These are phyloP conservation scores for Talaromyces stipitatus DNA, from an alignment of 495 filamentous ascomycete genomes.

Conservation along the genomic window DNA sequence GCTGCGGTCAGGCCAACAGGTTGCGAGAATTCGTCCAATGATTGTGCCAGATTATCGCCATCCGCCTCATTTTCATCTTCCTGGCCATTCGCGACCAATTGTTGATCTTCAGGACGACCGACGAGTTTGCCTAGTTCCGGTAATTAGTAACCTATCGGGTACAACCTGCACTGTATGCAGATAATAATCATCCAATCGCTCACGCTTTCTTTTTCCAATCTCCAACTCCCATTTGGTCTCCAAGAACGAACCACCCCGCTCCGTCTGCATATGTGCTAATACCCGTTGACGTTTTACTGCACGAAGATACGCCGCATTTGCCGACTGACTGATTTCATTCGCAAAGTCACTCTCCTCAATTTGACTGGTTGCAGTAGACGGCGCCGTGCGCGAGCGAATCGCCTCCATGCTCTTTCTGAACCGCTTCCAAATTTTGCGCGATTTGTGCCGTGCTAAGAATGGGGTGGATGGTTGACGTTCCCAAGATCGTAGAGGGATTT, in stretches of 20 bases:
- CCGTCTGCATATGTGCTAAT: conserved; percentile 6
- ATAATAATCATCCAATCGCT: conserved; percentile 11
- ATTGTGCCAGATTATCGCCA: background rate
- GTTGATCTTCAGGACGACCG: background rate
- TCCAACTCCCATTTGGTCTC: conserved; percentile 35
- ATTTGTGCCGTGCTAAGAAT: conserved; percentile 31
- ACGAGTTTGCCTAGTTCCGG: conserved; percentile 4
- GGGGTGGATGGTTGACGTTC: conserved; percentile 50
- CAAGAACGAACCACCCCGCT: conserved; percentile 27
- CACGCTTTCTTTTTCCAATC: conserved; percentile 30
- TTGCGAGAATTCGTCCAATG: background rate
- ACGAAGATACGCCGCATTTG: conserved; percentile 22
- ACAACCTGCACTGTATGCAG: background rate
- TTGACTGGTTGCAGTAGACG: background rate
- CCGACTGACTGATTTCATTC: conserved; percentile 26
- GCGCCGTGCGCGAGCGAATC: conserved; percentile 16
- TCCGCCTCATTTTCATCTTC: background rate
- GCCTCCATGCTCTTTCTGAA: conserved; percentile 33
- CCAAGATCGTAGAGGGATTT: conserved; percentile 37
- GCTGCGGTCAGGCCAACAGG: background rate
- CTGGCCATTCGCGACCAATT: background rate
- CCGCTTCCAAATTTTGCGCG: conserved; percentile 47
- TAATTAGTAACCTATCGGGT: conserved; percentile 6
- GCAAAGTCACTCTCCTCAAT: conserved; percentile 13
- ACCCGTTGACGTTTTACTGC: conserved; percentile 42